Conservation (phyloP, 805 yeast genomes). For the Lachancea fermentati region DNA sequence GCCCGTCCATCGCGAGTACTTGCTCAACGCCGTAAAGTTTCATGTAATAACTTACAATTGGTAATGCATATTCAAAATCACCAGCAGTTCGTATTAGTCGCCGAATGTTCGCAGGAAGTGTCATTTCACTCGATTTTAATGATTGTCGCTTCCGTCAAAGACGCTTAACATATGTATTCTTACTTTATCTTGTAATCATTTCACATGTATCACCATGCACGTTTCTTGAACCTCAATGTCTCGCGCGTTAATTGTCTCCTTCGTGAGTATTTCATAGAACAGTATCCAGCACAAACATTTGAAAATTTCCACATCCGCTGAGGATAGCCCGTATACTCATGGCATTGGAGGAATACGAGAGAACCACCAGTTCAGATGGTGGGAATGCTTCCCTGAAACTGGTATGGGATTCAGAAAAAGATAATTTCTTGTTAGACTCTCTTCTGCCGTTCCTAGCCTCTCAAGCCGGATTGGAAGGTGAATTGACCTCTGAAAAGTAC, state of each 20-base stretch:
- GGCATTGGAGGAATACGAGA: background rate
- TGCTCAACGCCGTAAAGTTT: conserved; percentile 65
- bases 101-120: conserved; percentile 1
- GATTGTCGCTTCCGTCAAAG: background rate
- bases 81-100: conserved; percentile 1
- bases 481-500: conserved; percentile 12
- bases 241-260: conserved; percentile 1
- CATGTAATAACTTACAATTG: conserved; percentile 29
- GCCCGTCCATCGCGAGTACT: conserved; percentile 58
- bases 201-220: background rate
- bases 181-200: background rate
- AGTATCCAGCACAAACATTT: no score
- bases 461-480: conserved; percentile 2
- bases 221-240: background rate
- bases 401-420: conserved; percentile 19
- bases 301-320: background rate
- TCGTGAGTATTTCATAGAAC: background rate
- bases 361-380: background rate
- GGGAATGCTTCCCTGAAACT: conserved; percentile 15
- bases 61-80: conserved; percentile 9
- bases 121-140: background rate
- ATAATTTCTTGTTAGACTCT: conserved; percentile 21
- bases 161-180: no score
- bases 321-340: background rate
- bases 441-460: conserved; percentile 20